Evolutionary conservation across 768 basidiomycete species (phyloP), one percentile per base, ranked within the genome.

Genomic region (Phanerochaete carnosa): DNA sequence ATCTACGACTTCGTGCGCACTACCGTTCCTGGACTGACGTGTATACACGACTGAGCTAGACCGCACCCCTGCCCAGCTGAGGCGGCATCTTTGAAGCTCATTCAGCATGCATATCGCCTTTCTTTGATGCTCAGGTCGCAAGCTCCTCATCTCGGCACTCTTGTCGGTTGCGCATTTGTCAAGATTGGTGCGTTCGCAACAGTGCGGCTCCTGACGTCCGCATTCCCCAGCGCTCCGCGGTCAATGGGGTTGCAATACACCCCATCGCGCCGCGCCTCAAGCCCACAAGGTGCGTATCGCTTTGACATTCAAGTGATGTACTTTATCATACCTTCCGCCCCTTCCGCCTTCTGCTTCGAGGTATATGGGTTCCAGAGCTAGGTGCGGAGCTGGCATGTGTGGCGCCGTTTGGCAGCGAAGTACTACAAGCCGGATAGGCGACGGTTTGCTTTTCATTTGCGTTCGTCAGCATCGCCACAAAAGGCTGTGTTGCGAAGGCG

Each of bases 61-160:
- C 83, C 63, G 85, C 87, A 59, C 86, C 86, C 69, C 71, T 86
- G 8, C 70, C 85, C 19, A 85, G 86, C 19, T 83, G 81, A 78
- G 85, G 86, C 39, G 83, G 83, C 19, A 61, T 86, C n/a, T 75
- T 83, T 87, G 7, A 83, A 87, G 75, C 68, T 87, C 30, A 83
- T 88, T 68, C 77, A 86, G 39, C 80, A 84, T 22, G 79, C 72
- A 57, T 88, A 88, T 5, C 82, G 88, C 45, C 78, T 90, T 1
- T 86, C 87, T 0, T 74, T 88, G 13, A 69, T 90, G 37, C 88
- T 88, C 73, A 89, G 87, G 87, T 84, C 85, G 0, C 87, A 89
- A 72, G 62, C 87, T 13, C 69, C 87, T 26, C 80, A 83, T 0
- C 68, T 86, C 15, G 82, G 77, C 1, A 88, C 85, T 73, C 72